A percentile compares a stretch with the other conserved stretches of the same genome.
These are phyloP conservation scores for Sphaerostilbella broomeana DNA, from an alignment of 2,329 filamentous ascomycete genomes.

Conservation along the genomic window DNA sequence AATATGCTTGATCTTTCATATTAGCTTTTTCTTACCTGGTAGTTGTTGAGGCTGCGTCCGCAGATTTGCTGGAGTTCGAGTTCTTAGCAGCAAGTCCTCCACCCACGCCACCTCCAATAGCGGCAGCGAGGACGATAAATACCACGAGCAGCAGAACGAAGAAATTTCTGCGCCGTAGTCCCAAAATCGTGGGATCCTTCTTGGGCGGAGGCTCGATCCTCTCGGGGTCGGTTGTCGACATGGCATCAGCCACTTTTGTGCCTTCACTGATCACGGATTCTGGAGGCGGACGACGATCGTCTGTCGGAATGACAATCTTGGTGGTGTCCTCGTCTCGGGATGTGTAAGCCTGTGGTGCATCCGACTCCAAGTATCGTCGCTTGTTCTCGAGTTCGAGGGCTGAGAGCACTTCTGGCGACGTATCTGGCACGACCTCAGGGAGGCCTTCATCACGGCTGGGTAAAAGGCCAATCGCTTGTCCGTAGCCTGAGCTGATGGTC, in stretches of 20 bases:
- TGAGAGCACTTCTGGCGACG: constrained; percentile 1
- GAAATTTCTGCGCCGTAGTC: constrained; percentile 14
- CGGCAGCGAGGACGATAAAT: constrained; percentile 15
- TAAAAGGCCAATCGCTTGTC: constrained; percentile 3
- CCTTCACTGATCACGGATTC: background rate
- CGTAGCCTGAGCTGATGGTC: constrained; percentile 8
- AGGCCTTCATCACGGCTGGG: constrained; percentile 6
- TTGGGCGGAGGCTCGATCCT: background rate
- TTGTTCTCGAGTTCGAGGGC: constrained; percentile 9
- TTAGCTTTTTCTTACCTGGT: constrained; percentile 1
- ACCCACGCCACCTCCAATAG: constrained; percentile 16
- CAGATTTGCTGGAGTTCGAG: constrained; percentile 1
- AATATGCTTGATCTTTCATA: background rate
- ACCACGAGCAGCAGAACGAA: constrained; percentile 13
- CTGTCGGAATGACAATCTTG: constrained; percentile 9
- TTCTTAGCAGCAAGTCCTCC: constrained; percentile 14
- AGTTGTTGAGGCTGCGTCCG: constrained; percentile 2
- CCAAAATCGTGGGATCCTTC: constrained; percentile 9
- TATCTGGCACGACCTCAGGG: constrained; percentile 8
- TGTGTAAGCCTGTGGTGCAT: constrained; percentile 1
- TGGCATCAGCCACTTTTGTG: background rate
- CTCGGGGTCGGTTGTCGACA: background rate
- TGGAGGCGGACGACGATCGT: background rate
- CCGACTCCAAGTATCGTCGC: constrained; percentile 8
- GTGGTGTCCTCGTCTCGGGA: constrained; percentile 3